Evolutionary conservation across 2,329 filamentous ascomycete species (phyloP), one percentile per base, ranked within the genome.

Genomic region (Botrytis sinoallii): DNA sequence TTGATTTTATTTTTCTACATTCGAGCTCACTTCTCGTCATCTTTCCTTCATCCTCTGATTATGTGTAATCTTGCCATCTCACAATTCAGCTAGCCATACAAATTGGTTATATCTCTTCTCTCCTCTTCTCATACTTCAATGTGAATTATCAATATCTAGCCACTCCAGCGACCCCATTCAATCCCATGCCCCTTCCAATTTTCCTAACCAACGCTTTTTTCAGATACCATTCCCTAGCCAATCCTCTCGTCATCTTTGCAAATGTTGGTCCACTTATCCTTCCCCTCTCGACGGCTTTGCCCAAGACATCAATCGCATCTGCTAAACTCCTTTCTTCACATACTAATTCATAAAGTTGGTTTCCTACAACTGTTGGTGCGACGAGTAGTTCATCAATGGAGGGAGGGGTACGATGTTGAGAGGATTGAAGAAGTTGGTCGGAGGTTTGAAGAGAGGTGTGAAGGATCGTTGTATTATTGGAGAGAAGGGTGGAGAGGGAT

Each of bases 351-450:
- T 98, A 99, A 35, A 99, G 85, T 85, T 99, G 96, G 77, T 95
- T 95, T 0, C 93, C 93, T 7, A 98, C 96, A 1, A 98, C 92
- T 0, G 94, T 98, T 0, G 95, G 94, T 4, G 95, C 94, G n/a
- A 98, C 93, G 4, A 99, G 86, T 48, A 98, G 87, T 75, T 97
- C 94, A 81, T 99, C 96, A 67, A 98, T 92, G 66, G 91, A 89
- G 0, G 95, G 94, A 1, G 91, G 87, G 59, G 87, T 87, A 67
- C 93, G 90, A 25, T 86, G 86, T 73, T 89, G 87, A n/a, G 93
- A 93, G 70, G 90, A 88, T 60, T 89, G 88, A 76, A 98, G 93
- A 18, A 95, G 90, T 9, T 84, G 85, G 80, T 98, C 95, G 4
- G 95, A 95, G 75, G 92, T 91, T 44, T 88, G 87, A 70, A 98